phyloP scores from a whole-genome alignment of 2,329 filamentous ascomycete species.

The Calonectria pseudoreteaudii region DNA sequence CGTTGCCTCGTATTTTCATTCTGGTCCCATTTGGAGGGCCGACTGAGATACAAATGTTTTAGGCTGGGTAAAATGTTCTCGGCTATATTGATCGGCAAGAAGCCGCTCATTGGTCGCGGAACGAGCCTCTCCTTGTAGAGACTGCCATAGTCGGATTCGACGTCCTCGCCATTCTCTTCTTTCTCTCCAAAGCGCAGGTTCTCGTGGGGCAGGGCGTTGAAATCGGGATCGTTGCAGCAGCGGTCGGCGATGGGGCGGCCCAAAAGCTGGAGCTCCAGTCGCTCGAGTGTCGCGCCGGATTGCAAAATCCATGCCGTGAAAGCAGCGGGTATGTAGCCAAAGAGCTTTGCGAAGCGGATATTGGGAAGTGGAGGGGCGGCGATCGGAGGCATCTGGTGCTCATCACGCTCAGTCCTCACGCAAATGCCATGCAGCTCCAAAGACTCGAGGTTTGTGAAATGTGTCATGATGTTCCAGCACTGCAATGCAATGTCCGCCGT shows the following conservation, averaged over 20 bases:
- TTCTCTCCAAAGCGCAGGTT: neutral
- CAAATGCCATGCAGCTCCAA: conserved; percentile 26
- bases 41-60: neutral
- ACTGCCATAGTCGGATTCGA: neutral
- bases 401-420: neutral
- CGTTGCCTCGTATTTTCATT: too few species aligned
- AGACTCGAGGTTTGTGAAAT: conserved; percentile 24
- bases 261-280: conserved; percentile 30
- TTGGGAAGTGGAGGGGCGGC: neutral
- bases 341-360: conserved; percentile 28
- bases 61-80: neutral
- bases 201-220: neutral
- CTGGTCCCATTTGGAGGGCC: neutral
- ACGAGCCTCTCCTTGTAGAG: neutral
- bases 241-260: conserved; percentile 7
- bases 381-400: neutral
- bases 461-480: conserved; percentile 27
- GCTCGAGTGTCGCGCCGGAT: conserved; percentile 8
- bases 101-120: neutral
- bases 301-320: conserved; percentile 17
- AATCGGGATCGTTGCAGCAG: neutral
- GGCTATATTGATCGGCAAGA: neutral
- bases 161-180: neutral
- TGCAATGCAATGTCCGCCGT: neutral
- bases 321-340: conserved; percentile 20